Evolutionary conservation across 2,329 filamentous ascomycete genomes (phyloP).

Genomic region (Microascus cirrosus): DNA sequence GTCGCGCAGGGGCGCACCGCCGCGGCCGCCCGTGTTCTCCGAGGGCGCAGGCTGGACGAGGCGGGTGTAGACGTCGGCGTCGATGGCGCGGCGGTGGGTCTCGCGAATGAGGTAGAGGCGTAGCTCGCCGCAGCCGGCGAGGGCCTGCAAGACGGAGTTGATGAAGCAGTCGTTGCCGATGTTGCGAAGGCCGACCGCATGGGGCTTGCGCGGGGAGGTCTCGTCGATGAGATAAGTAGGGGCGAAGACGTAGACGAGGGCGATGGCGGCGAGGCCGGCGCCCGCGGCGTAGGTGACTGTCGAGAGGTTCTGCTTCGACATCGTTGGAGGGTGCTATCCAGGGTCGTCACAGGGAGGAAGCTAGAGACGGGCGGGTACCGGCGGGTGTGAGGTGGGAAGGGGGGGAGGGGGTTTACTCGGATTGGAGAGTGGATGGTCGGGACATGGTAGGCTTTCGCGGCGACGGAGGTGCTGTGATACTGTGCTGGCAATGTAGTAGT

Average conservation of each 20-base stretch:
- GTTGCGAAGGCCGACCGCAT: constrained; percentile 80
- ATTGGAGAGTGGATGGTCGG: not conserved
- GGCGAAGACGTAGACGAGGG: constrained; percentile 92
- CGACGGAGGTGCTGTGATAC: not conserved
- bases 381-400: not conserved
- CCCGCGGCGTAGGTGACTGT: constrained; percentile 84
- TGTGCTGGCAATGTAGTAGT: not conserved
- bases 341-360: not conserved
- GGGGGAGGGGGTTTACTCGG: not conserved
- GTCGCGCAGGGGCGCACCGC: constrained; percentile 28
- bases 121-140: constrained; percentile 82
- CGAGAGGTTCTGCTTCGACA: constrained; percentile 7
- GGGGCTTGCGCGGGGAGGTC: constrained; percentile 58
- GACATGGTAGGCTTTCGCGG: not conserved
- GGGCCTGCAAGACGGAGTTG: constrained; percentile 88
- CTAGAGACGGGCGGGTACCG: not conserved
- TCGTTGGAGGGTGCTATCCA: not conserved
- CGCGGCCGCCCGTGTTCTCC: not conserved
- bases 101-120: constrained; percentile 88
- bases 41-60: constrained; percentile 33
- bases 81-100: constrained; percentile 71
- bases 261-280: constrained; percentile 87
- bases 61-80: constrained; percentile 61
- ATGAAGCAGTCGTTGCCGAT: constrained; percentile 95
- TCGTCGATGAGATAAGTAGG: constrained; percentile 95